Conservation (phyloP, 139 green algal species). For the Picochlorum sp. region DNA sequence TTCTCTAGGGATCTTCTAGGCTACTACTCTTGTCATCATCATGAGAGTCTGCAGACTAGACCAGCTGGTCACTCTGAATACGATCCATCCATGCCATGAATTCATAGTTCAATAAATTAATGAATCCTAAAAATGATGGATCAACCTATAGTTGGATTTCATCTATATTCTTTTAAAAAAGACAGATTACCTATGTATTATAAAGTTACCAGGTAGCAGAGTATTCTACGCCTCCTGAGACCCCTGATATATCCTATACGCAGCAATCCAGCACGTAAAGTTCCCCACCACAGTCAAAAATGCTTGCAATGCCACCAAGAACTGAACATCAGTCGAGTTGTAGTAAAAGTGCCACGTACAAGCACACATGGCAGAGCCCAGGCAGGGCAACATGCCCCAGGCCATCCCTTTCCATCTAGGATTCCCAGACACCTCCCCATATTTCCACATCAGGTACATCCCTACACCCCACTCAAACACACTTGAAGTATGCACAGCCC, state of each 20-base stretch:
- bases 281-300: slow-evolving; percentile 68
- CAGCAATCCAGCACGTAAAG: slow-evolving; percentile 58
- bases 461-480: slow-evolving; percentile 72
- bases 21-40: too few species aligned
- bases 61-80: too few species aligned
- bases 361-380: slow-evolving; percentile 69
- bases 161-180: too few species aligned
- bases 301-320: slow-evolving; percentile 69
- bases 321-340: slow-evolving; percentile 61
- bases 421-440: slow-evolving; percentile 64
- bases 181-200: too few species aligned
- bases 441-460: slow-evolving; percentile 84
- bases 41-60: too few species aligned
- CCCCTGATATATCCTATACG: slow-evolving; percentile 63
- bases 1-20: too few species aligned
- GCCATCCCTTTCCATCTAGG: slow-evolving; percentile 74
- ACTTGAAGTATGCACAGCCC: slow-evolving; percentile 87
- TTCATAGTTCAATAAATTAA: too few species aligned
- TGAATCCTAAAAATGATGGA: too few species aligned
- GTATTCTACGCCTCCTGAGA: slow-evolving; percentile 4
- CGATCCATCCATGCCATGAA: too few species aligned
- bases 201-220: neutral
- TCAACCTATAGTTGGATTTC: too few species aligned
- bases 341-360: slow-evolving; percentile 92
- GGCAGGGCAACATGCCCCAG: slow-evolving; percentile 82